Base-by-base conservation (phyloP, 768 basidiomycete species). In the Multifurca ochricompacta region DNA sequence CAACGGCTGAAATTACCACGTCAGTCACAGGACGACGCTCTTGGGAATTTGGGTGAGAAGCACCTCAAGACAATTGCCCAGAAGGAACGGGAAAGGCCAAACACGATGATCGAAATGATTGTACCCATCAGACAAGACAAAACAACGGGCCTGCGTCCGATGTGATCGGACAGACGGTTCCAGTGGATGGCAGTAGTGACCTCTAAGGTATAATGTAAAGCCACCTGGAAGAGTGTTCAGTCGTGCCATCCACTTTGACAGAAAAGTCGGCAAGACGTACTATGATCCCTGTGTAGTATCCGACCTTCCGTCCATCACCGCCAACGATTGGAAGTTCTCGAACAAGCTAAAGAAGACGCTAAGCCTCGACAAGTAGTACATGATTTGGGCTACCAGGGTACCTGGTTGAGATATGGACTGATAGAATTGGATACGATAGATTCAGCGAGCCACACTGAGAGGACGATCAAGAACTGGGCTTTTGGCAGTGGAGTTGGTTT, bases 361-460 rank as follows among this genome's bases (percentile, higher is more conserved):
- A 21, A 18, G n/a, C 11, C 23, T 11, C 10, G 3, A 30, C 21
- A 10, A 18, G 6, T 6, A 6, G 6, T 13, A 11, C 8, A 58
- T 43, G 18, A 13, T 1, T 21, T 14, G 25, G 16, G 18, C 9
- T 10, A 14, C 11, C 8, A 2, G 31, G 65, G 14, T 34, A 73
- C 76, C 64, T 78, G 73, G 54, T 77, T 76, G 21, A 79, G 71
- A 65, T 77, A 79, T 0, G 77, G 77, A 40, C 73, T 73, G 34
- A 79, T 78, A 30, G 69, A 74, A 32, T 71, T 67, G 0, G 73
- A 69, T 4, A 74, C 71, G 40, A 78, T 70, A 16, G 78, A 76
- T 63, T 79, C 78, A 19, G 71, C 69, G 37, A 79, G 59, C 62
- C 71, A 70, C 9, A 74, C 62, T 40, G 77, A 63, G 44, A 79